Base-by-base conservation (phyloP, 495 filamentous ascomycete species). In the Penicillium longicatenatum region DNA sequence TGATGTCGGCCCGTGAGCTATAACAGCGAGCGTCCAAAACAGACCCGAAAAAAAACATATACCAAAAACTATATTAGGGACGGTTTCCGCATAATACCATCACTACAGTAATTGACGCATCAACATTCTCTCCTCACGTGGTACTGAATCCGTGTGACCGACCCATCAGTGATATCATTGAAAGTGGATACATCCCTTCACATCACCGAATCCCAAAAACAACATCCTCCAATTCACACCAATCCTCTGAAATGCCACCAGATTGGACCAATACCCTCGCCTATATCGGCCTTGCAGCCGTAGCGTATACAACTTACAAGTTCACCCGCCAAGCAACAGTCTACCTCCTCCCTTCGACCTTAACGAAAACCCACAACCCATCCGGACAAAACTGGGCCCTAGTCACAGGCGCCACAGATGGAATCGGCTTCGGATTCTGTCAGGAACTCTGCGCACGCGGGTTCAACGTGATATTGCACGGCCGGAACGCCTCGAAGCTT, bases 381-480 rank as follows among this genome's bases (percentile, higher is more conserved):
- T 49, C 43, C 10, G 41, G 33, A 42, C 44, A 39, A 5, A 70
- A 65, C 45, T 87, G 83, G 83, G 85, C 83, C 6, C 66, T 87
- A 8, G 74, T 87, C 8, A 87, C 85, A 0, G 85, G 85, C 14
- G 75, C 82, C 10, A 82, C 72, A 39, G 82, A 82, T 45, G 85
- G 84, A 4, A 86, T 88, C 33, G 85, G 85, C n/a, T 73, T 72
- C 33, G 72, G 68, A 0, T 71, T 84, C 43, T 67, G 70, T 16
- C 61, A 77, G 33, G 79, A 84, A 55, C 75, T 85, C 45, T 80
- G 79, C n/a, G 44, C 39, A 0, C 62, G 67, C 14, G 84, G 84
- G 22, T 86, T 86, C 75, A 83, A 83, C 58, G 77, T 86, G 16
- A 67, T 84, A 6, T 55, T 86, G 8, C 82, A 86, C 64, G 84